Conservation (phyloP, 2,329 filamentous ascomycete genomes). For the Arthrobotrys conoides region DNA sequence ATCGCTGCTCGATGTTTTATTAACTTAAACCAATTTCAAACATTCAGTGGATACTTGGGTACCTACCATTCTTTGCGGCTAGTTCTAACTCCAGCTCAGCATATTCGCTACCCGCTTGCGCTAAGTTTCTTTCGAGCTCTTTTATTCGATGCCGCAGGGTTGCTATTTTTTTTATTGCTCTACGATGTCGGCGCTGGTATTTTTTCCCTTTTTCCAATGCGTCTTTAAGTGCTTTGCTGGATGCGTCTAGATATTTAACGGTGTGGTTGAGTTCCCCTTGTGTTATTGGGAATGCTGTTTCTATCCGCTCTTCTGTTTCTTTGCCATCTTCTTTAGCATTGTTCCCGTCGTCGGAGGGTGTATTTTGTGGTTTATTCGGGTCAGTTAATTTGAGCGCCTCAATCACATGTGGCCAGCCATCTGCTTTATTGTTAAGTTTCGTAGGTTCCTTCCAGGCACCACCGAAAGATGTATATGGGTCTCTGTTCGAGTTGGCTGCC, state of each 20-base stretch:
- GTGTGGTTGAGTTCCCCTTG: not conserved
- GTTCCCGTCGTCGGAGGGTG: too few species aligned
- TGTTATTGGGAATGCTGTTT: conserved; percentile 6
- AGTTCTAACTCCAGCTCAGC: conserved; percentile 14
- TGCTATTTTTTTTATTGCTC: not conserved
- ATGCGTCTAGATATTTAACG: not conserved
- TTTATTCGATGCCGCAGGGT: not conserved
- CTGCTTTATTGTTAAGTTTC: not conserved
- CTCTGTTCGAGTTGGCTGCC: not conserved
- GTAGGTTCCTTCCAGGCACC: too few species aligned
- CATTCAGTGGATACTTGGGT: not conserved
- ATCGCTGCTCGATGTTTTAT: conserved; percentile 1
- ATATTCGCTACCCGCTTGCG: not conserved
- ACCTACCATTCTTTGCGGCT: conserved; percentile 31
- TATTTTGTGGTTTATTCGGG: too few species aligned
- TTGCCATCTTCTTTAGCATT: not conserved
- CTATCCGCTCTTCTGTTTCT: not conserved
- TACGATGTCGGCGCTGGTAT: not conserved
- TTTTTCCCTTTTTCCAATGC: not conserved
- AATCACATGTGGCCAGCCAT: too few species aligned
- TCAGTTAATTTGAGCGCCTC: too few species aligned
- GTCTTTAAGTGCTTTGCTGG: not conserved
- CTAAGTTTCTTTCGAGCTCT: not conserved
- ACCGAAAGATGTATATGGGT: too few species aligned
- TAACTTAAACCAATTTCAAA: too few species aligned